Conservation (phyloP, 441 rosid species). For the Hypseocharis bilobata region DNA sequence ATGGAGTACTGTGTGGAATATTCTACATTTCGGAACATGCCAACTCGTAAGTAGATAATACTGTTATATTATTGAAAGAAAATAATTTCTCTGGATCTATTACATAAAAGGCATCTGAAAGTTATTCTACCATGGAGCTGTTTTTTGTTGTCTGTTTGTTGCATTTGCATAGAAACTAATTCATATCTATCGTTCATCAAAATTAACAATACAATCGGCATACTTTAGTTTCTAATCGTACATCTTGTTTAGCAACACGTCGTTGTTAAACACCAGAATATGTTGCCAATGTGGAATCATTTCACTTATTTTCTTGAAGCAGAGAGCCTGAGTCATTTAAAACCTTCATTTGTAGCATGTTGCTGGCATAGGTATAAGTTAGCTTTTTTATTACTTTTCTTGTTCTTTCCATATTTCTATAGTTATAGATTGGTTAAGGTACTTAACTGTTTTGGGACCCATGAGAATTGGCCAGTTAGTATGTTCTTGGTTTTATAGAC, state of each 20-base stretch:
- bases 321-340: background rate
- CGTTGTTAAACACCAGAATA: background rate
- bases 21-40: conserved; percentile 41
- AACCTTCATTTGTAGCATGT: background rate
- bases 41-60: conserved; percentile 29
- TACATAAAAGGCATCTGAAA: background rate
- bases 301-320: background rate
- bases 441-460: background rate
- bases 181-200: background rate
- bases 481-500: no score
- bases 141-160: background rate
- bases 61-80: background rate
- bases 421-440: background rate
- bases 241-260: background rate
- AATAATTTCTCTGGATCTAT: background rate
- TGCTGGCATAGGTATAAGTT: background rate
- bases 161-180: background rate
- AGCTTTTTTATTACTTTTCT: background rate
- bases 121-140: background rate
- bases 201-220: background rate
- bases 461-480: background rate
- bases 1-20: conserved; percentile 48
- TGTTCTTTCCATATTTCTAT: background rate
- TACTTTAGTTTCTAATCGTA: background rate
- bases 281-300: background rate